These are phyloP conservation scores for Herpotrichia juniperi DNA, from an alignment of 2,329 filamentous ascomycete species.

Conservation along the genomic window DNA sequence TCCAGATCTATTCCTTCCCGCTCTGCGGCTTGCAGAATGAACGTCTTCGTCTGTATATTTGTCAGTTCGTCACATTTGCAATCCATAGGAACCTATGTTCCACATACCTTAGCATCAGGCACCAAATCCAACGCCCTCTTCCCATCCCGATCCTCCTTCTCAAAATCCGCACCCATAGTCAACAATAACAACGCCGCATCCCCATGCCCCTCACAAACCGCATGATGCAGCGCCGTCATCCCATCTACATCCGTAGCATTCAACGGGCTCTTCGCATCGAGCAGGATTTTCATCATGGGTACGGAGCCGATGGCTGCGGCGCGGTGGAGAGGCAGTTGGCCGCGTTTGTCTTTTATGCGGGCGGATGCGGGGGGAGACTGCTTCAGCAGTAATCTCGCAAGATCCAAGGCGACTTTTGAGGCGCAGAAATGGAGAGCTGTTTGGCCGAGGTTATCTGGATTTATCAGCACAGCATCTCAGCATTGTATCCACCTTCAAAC, in stretches of 20 bases:
- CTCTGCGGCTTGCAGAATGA: slow-evolving; percentile 79
- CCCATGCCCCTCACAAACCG: slow-evolving; percentile 75
- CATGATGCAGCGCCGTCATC: slow-evolving; percentile 87
- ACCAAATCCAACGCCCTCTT: slow-evolving; percentile 78
- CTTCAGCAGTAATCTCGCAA: slow-evolving; percentile 77
- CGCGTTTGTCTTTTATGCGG: slow-evolving; percentile 80
- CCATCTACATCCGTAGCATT: slow-evolving; percentile 84
- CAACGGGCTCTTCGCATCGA: slow-evolving; percentile 78
- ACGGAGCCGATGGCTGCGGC: slow-evolving; percentile 88
- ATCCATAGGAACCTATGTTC: background rate
- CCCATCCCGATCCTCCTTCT: slow-evolving; percentile 76
- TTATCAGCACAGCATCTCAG: slow-evolving; percentile 3
- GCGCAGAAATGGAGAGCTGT: slow-evolving; percentile 91
- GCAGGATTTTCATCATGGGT: slow-evolving; percentile 82
- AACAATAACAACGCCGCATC: slow-evolving; percentile 84
- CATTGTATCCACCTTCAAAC: background rate
- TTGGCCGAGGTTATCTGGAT: slow-evolving; percentile 70
- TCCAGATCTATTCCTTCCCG: slow-evolving; percentile 77
- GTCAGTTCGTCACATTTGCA: slow-evolving; percentile 16
- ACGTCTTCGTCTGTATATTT: slow-evolving; percentile 68
- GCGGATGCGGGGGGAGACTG: slow-evolving; percentile 66
- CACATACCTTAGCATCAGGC: slow-evolving; percentile 78
- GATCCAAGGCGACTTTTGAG: slow-evolving; percentile 86
- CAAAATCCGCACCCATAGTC: slow-evolving; percentile 81
- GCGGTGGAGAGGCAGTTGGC: slow-evolving; percentile 89